phyloP scores from a whole-genome alignment of 2,329 filamentous ascomycete genomes.

The Nectriaceae sp. region DNA sequence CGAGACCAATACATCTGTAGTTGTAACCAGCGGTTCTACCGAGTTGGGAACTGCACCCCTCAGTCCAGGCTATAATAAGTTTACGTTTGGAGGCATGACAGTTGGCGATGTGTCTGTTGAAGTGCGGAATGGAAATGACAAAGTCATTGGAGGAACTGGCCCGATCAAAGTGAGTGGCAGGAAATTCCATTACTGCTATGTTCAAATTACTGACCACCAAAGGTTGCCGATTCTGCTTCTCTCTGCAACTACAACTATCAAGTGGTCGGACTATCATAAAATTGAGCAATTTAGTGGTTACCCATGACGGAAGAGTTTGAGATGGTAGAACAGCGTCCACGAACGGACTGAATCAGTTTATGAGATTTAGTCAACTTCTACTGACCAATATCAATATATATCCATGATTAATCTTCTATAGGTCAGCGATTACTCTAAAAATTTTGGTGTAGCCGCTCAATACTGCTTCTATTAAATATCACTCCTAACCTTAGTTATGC shows the following conservation, averaged over 20 bases:
- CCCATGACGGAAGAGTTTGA: too few relatives aligned
- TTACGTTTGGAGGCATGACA: conserved; percentile 2
- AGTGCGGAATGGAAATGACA: not conserved
- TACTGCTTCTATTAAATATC: too few relatives aligned
- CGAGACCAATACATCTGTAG: conserved; percentile 1
- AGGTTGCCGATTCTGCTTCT: conserved; percentile 4
- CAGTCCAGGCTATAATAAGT: conserved; percentile 4
- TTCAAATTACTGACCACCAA: not conserved
- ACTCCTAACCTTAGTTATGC: too few relatives aligned
- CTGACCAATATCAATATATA: too few relatives aligned
- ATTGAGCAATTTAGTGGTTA: too few relatives aligned
- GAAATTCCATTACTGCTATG: not conserved
- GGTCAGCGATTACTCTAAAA: too few relatives aligned
- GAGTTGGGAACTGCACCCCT: not conserved
- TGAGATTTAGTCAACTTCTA: too few relatives aligned
- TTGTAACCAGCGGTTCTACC: not conserved
- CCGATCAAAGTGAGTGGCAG: conserved; percentile 1
- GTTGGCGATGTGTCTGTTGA: not conserved
- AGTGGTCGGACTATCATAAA: conserved; percentile 1
- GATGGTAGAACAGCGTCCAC: too few relatives aligned
- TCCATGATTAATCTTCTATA: too few relatives aligned
- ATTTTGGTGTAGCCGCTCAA: too few relatives aligned
- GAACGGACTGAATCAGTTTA: too few relatives aligned
- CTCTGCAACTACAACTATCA: conserved; percentile 12
- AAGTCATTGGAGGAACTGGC: not conserved